A percentile compares a stretch with the other conserved stretches of the same genome.
Evolutionary conservation across 1,139 yeast species (phyloP).

Genomic region (Protomyces inundatus): DNA sequence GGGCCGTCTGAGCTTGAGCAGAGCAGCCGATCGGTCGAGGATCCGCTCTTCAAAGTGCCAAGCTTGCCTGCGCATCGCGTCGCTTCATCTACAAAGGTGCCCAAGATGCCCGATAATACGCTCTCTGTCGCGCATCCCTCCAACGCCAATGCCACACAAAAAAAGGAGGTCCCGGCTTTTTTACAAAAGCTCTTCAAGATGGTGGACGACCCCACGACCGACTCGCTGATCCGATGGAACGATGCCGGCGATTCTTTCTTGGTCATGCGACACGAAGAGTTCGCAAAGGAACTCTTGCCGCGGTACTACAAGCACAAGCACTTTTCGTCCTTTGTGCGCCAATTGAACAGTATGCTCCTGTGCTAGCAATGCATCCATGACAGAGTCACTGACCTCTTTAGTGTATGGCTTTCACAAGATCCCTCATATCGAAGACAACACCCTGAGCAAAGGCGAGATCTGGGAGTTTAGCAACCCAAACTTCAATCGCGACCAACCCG

Average conservation of each 20-base stretch:
- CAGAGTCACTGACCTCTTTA: not conserved
- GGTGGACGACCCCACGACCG: slow-evolving; percentile 75
- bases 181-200: slow-evolving; percentile 43
- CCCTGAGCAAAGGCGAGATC: slow-evolving; percentile 25
- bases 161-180: slow-evolving; percentile 27
- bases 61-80: too few species aligned
- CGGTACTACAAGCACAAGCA: slow-evolving; percentile 90
- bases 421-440: slow-evolving; percentile 29
- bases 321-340: slow-evolving; percentile 92
- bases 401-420: slow-evolving; percentile 98
- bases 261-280: slow-evolving; percentile 76
- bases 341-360: slow-evolving; percentile 53
- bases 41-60: too few species aligned
- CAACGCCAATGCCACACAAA: not conserved
- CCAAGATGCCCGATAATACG: not conserved
- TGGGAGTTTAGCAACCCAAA: slow-evolving; percentile 37
- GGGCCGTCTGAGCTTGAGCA: too few species aligned
- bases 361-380: not conserved
- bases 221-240: slow-evolving; percentile 73
- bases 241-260: slow-evolving; percentile 80
- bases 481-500: slow-evolving; percentile 64
- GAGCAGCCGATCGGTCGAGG: too few species aligned
- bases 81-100: too few species aligned
- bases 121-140: not conserved
- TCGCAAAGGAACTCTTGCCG: slow-evolving; percentile 78